phyloP scores from a whole-genome alignment of 2,329 filamentous ascomycete species.

The Stemphylium beticola region DNA sequence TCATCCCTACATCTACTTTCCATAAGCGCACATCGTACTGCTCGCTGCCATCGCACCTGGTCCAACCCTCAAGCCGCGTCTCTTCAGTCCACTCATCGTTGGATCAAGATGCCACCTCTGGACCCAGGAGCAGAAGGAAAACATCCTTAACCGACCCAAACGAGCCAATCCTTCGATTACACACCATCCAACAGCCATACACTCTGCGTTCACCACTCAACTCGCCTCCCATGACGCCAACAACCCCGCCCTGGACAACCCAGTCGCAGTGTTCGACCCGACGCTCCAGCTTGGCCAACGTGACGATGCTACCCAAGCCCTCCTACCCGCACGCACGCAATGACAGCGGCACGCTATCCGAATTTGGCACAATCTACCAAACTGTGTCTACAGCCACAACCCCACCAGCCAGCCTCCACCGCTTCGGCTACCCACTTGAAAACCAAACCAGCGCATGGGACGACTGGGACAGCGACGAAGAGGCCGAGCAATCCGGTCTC shows the following conservation, averaged over 20 bases:
- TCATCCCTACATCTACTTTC: conserved; percentile 20
- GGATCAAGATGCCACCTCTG: conserved; percentile 11
- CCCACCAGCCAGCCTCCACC: conserved; percentile 23
- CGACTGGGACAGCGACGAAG: conserved; percentile 44
- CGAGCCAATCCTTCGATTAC: conserved; percentile 37
- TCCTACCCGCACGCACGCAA: conserved; percentile 27
- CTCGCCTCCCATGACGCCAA: conserved; percentile 27
- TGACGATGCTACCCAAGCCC: conserved; percentile 26
- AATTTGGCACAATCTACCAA: conserved; percentile 33
- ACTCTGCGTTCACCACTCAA: conserved; percentile 10
- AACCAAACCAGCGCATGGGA: conserved; percentile 46
- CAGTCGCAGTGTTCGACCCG: conserved; percentile 28
- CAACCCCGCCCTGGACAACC: conserved; percentile 31
- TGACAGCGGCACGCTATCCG: conserved; percentile 36
- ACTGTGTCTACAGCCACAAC: conserved; percentile 24
- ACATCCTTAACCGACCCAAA: conserved; percentile 39
- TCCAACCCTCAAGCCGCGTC: conserved; percentile 39
- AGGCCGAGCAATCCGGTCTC: conserved; percentile 37
- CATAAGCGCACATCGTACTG: conserved; percentile 26
- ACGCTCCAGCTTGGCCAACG: conserved; percentile 34
- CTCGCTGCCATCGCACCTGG: conserved; percentile 26
- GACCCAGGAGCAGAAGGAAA: conserved; percentile 30
- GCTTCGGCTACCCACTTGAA: conserved; percentile 34
- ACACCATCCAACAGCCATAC: conserved; percentile 30
- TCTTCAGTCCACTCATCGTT: conserved; percentile 37